Conservation (phyloP, 345 rosid genomes). For the Acer yangbiense region DNA sequence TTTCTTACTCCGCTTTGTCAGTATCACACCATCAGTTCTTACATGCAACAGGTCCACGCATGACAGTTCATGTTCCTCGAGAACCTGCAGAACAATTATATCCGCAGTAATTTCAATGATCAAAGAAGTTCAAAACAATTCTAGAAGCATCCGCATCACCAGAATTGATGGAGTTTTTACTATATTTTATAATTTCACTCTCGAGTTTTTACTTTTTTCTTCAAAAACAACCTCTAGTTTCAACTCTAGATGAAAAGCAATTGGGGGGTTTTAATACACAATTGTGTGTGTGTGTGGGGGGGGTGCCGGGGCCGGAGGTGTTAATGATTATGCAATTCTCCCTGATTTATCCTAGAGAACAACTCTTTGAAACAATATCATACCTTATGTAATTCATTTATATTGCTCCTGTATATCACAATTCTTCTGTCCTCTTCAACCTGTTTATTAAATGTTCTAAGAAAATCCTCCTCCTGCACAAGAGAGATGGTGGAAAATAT, state of each 20-base stretch:
- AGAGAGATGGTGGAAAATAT: slow-evolving; percentile 20
- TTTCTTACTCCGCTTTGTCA: slow-evolving; percentile 83
- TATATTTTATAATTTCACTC: not conserved
- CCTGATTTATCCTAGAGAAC: not conserved
- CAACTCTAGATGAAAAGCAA: not conserved
- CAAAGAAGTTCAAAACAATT: slow-evolving; percentile 9
- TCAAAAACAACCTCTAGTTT: no score
- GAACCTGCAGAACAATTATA: slow-evolving; percentile 56
- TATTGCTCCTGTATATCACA: slow-evolving; percentile 80
- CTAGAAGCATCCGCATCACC: not conserved
- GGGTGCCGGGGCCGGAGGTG: no score
- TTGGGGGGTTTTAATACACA: not conserved
- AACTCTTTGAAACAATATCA: not conserved
- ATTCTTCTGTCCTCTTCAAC: slow-evolving; percentile 88
- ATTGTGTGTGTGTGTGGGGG: not conserved
- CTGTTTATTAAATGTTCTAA: slow-evolving; percentile 76
- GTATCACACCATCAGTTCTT: slow-evolving; percentile 76
- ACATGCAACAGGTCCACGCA: slow-evolving; percentile 76
- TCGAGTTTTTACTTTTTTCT: no score
- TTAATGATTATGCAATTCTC: not conserved
- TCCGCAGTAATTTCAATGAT: slow-evolving; percentile 10
- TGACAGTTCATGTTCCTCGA: slow-evolving; percentile 84
- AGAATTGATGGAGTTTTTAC: not conserved
- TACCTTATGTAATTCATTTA: slow-evolving; percentile 85
- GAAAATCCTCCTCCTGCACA: slow-evolving; percentile 79